These are phyloP conservation scores for Tuber microsphaerosporum DNA, from an alignment of 495 filamentous ascomycete species.

Conservation along the genomic window DNA sequence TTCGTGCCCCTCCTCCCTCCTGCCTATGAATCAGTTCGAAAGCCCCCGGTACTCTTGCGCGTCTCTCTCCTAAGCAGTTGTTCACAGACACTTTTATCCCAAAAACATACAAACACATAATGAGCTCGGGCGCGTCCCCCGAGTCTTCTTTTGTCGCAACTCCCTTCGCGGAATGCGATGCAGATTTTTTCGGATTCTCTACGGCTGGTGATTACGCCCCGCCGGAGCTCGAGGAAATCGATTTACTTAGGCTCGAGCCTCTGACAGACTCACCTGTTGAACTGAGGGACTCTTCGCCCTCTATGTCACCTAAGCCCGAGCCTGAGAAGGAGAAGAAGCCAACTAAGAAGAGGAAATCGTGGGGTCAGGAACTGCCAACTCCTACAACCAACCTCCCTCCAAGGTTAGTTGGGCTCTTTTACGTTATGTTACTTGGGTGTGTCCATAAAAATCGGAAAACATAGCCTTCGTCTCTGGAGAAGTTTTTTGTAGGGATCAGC, in stretches of 20 bases:
- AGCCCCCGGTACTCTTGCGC: neutral
- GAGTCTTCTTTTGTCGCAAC: neutral
- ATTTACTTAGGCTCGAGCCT: neutral
- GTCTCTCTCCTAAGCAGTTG: neutral
- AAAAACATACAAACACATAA: neutral
- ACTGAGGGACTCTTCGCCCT: neutral
- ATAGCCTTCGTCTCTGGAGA: neutral
- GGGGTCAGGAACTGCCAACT: conserved; percentile 93
- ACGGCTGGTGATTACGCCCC: neutral
- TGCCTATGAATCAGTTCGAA: neutral
- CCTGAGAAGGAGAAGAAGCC: conserved; percentile 63
- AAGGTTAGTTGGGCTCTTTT: conserved; percentile 53
- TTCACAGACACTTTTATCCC: neutral
- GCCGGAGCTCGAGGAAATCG: neutral
- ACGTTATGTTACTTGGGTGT: neutral
- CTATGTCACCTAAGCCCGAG: neutral
- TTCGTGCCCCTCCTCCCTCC: neutral
- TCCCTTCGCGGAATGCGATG: neutral
- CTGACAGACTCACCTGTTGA: neutral
- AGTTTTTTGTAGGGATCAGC: no score
- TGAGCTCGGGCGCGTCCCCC: neutral
- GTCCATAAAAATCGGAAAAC: neutral
- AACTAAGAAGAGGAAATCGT: conserved; percentile 94
- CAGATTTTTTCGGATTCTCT: neutral
- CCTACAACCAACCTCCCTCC: conserved; percentile 96